phyloP scores from a whole-genome alignment of 2,329 filamentous ascomycete genomes.

The Ramularia endophylla region DNA sequence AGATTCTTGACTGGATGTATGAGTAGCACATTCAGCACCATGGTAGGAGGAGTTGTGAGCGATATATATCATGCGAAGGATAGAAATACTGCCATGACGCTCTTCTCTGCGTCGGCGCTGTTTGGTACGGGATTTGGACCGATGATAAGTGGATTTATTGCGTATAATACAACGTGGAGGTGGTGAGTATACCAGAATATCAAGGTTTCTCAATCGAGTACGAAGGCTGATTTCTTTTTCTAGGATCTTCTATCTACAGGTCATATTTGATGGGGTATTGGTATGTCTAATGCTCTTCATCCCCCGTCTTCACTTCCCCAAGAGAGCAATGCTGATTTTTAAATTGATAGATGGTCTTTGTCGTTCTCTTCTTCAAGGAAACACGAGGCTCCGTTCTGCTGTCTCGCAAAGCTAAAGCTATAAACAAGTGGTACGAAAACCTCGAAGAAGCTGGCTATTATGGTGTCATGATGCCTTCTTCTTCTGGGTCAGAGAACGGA shows the following conservation, averaged over 20 bases:
- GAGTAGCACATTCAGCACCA: conserved; percentile 73
- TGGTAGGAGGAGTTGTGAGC: conserved; percentile 86
- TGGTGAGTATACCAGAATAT: conserved; percentile 47
- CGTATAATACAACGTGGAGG: conserved; percentile 63
- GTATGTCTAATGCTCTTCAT: too few relatives aligned
- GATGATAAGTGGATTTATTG: conserved; percentile 63
- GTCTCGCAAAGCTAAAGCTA: conserved; percentile 61
- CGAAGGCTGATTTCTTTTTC: neutral
- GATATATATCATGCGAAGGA: conserved; percentile 76
- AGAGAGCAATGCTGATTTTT: too few relatives aligned
- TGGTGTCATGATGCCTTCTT: conserved; percentile 44
- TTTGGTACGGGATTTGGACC: conserved; percentile 76
- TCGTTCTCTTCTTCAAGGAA: conserved; percentile 70
- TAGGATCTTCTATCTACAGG: conserved; percentile 76
- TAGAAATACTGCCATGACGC: conserved; percentile 81
- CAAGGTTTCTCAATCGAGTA: conserved; percentile 71
- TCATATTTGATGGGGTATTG: conserved; percentile 60
- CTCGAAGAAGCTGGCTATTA: conserved; percentile 60
- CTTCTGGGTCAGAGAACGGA: conserved; percentile 22
- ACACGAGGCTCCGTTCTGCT: conserved; percentile 76
- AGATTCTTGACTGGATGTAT: conserved; percentile 75
- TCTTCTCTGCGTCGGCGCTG: conserved; percentile 75
- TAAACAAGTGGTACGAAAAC: conserved; percentile 75
- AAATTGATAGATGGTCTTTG: conserved; percentile 44
- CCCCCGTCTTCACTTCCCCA: too few relatives aligned